phyloP scores from a whole-genome alignment of 2,329 filamentous ascomycete species.

The Colletotrichum abscissum region DNA sequence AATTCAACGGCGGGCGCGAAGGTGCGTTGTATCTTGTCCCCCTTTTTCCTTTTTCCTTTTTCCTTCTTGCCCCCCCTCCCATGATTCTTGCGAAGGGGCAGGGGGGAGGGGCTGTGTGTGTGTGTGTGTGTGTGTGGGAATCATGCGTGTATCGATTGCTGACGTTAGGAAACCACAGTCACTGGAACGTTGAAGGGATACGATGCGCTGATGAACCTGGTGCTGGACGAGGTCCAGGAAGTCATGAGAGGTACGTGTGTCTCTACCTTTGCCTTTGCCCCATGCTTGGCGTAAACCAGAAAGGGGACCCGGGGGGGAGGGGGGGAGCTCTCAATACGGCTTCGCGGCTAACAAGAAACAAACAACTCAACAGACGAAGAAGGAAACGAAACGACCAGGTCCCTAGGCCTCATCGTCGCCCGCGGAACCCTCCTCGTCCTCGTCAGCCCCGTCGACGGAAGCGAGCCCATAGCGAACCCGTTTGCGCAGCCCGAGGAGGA shows the following conservation, averaged over 20 bases:
- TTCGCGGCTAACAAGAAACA: background rate
- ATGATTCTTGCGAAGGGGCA: too few species aligned
- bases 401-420: slow-evolving; percentile 88
- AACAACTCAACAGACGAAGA: slow-evolving; percentile 77
- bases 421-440: slow-evolving; percentile 92
- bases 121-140: too few species aligned
- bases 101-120: too few species aligned
- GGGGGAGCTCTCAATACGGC: background rate
- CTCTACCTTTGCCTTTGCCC: too few species aligned
- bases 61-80: too few species aligned
- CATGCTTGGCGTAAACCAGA: too few species aligned
- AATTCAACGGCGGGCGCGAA: slow-evolving; percentile 95
- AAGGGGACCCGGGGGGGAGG: too few species aligned
- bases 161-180: slow-evolving; percentile 63
- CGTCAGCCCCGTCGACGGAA: slow-evolving; percentile 92
- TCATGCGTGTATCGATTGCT: background rate
- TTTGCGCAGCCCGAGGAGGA: slow-evolving; percentile 82
- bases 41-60: background rate
- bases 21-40: slow-evolving; percentile 61
- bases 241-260: slow-evolving; percentile 78
- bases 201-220: slow-evolving; percentile 97
- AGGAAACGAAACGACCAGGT: slow-evolving; percentile 84
- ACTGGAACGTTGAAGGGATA: slow-evolving; percentile 92
- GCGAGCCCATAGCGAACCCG: slow-evolving; percentile 95
- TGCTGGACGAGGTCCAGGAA: slow-evolving; percentile 94